Conservation (phyloP, 441 rosid species). For the Croton laevigatus region DNA sequence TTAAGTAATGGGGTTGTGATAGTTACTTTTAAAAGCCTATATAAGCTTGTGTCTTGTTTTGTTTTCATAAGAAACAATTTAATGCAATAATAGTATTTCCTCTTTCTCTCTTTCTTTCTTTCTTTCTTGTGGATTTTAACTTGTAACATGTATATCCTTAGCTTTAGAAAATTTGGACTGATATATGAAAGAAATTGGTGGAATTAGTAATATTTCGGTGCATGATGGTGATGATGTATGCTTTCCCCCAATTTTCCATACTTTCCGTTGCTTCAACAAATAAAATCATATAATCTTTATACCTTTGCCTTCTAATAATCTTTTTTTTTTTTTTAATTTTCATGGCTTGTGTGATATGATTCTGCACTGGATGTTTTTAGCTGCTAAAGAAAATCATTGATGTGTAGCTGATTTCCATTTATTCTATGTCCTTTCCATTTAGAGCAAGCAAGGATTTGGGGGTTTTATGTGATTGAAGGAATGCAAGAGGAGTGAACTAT, state of each 20-base stretch:
- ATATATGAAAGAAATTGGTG: no score
- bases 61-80: no score
- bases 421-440: not conserved
- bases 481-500: not conserved
- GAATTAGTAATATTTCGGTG: no score
- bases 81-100: no score
- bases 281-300: constrained; percentile 23
- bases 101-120: no score
- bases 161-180: no score
- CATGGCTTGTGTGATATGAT: not conserved
- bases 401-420: not conserved
- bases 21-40: no score
- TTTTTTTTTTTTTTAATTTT: not conserved
- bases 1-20: no score
- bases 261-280: constrained; percentile 27
- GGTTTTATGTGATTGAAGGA: not conserved
- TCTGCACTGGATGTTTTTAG: not conserved
- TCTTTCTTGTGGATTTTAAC: no score
- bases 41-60: no score
- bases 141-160: no score
- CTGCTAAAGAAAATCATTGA: not conserved
- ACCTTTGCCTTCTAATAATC: not conserved
- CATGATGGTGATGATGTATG: constrained; percentile 30
- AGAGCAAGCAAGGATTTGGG: constrained; percentile 6
- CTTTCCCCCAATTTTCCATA: constrained; percentile 25